Percentiles rank a stretch among this genome's conserved stretches.
These are phyloP conservation scores for Spiraea crenata DNA, from an alignment of 331 rosid genomes.

Conservation along the genomic window DNA sequence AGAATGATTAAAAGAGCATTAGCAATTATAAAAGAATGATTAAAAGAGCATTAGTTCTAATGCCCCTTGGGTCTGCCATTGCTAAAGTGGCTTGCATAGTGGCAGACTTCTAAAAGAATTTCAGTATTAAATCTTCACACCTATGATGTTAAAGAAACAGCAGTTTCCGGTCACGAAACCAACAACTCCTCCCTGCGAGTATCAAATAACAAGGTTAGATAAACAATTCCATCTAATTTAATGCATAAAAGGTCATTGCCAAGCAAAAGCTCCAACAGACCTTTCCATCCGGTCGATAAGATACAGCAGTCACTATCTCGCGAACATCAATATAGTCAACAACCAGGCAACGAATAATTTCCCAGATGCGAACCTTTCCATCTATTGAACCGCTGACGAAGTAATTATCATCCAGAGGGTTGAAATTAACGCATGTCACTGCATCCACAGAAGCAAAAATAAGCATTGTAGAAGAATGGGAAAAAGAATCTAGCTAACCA, in stretches of 20 bases:
- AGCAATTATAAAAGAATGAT: no score
- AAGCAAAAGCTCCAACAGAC: slow-evolving; percentile 31
- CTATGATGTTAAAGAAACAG: slow-evolving; percentile 46
- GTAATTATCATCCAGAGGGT: slow-evolving; percentile 57
- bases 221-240: not conserved
- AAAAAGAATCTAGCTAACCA: slow-evolving; percentile 8
- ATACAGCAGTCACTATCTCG: slow-evolving; percentile 75
- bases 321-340: slow-evolving; percentile 67
- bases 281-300: slow-evolving; percentile 65
- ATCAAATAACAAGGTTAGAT: slow-evolving; percentile 19
- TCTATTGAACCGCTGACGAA: slow-evolving; percentile 83
- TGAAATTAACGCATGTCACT: slow-evolving; percentile 73
- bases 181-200: slow-evolving; percentile 62
- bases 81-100: not conserved
- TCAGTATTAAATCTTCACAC: slow-evolving; percentile 29
- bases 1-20: not conserved
- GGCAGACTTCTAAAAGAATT: not conserved
- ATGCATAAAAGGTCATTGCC: not conserved
- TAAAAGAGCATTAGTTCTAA: not conserved
- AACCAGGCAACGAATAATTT: slow-evolving; percentile 58
- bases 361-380: slow-evolving; percentile 87
- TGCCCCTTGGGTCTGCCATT: not conserved
- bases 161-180: slow-evolving; percentile 72
- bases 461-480: not conserved
- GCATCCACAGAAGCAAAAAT: slow-evolving; percentile 37